phyloP scores from a whole-genome alignment of 2,329 filamentous ascomycete species.

The Apiospora pterosperma region DNA sequence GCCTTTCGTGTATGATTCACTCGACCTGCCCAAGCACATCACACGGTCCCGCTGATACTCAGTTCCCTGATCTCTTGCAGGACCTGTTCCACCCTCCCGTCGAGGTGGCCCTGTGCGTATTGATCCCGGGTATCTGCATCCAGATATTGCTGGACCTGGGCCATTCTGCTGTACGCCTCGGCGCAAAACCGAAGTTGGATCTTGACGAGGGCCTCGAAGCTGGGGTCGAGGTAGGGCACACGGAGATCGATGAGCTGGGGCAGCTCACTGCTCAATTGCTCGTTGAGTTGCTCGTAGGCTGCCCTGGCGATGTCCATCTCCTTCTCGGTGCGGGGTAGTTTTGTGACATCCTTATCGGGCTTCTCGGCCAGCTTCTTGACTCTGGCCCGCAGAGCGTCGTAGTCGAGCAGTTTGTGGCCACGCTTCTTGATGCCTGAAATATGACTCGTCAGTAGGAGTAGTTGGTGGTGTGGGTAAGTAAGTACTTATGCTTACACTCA shows the following conservation, averaged over 20 bases:
- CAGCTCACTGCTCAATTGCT: conserved; percentile 88
- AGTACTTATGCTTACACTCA: conserved; percentile 74
- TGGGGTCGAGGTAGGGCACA: conserved; percentile 94
- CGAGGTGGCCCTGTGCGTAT: conserved; percentile 90
- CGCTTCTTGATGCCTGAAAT: conserved; percentile 89
- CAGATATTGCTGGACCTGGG: conserved; percentile 97
- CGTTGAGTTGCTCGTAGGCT: conserved; percentile 95
- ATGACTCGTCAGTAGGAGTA: neutral
- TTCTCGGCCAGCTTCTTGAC: conserved; percentile 98
- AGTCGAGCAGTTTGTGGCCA: conserved; percentile 96
- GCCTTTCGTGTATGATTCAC: neutral
- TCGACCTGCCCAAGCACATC: neutral
- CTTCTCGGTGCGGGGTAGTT: conserved; percentile 92
- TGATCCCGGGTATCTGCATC: conserved; percentile 94
- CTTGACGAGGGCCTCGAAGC: conserved; percentile 96
- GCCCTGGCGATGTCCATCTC: conserved; percentile 92
- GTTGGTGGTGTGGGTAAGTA: no score
- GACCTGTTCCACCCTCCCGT: conserved; percentile 90
- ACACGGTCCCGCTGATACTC: conserved; percentile 79
- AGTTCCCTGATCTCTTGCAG: conserved; percentile 94
- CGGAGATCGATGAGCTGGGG: conserved; percentile 95
- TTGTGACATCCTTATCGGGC: conserved; percentile 96
- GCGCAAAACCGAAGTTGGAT: conserved; percentile 97
- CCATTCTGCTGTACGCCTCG: conserved; percentile 96
- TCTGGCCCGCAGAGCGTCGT: conserved; percentile 91